Conservation (phyloP, 2,329 filamentous ascomycete genomes). For the Fusarium zealandicum region DNA sequence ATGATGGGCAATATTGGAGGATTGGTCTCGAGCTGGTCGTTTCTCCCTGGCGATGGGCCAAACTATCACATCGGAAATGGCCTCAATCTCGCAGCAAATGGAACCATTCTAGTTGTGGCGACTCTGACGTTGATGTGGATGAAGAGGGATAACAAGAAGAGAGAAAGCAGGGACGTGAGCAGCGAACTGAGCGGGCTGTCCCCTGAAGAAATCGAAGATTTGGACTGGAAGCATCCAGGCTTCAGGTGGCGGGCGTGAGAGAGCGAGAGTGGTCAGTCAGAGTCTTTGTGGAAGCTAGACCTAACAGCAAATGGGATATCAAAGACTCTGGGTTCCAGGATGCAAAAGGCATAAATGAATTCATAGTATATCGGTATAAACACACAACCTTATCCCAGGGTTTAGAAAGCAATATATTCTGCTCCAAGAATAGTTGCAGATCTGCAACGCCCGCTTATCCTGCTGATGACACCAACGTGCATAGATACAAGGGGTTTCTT, state of each 20-base stretch:
- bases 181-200: conserved; percentile 61
- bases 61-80: conserved; percentile 75
- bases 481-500: not conserved
- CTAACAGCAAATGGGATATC: too few relatives aligned
- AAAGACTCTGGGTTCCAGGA: too few relatives aligned
- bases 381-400: too few relatives aligned
- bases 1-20: conserved; percentile 78
- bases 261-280: too few relatives aligned
- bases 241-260: conserved; percentile 60
- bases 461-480: not conserved
- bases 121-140: conserved; percentile 65
- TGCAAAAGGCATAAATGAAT: too few relatives aligned
- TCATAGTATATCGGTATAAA: too few relatives aligned
- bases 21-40: conserved; percentile 68
- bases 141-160: conserved; percentile 62
- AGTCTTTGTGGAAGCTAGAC: too few relatives aligned
- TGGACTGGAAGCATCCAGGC: conserved; percentile 72
- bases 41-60: conserved; percentile 67
- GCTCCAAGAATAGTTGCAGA: too few relatives aligned
- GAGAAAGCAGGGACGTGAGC: conserved; percentile 42
- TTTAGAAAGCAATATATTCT: too few relatives aligned
- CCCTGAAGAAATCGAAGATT: conserved; percentile 61
- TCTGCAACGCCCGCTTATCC: not conserved
- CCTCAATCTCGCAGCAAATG: conserved; percentile 67
- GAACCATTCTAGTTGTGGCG: conserved; percentile 58